Base-by-base conservation (phyloP, 2,329 filamentous ascomycete genomes). In the Waltergamsia citrina region DNA sequence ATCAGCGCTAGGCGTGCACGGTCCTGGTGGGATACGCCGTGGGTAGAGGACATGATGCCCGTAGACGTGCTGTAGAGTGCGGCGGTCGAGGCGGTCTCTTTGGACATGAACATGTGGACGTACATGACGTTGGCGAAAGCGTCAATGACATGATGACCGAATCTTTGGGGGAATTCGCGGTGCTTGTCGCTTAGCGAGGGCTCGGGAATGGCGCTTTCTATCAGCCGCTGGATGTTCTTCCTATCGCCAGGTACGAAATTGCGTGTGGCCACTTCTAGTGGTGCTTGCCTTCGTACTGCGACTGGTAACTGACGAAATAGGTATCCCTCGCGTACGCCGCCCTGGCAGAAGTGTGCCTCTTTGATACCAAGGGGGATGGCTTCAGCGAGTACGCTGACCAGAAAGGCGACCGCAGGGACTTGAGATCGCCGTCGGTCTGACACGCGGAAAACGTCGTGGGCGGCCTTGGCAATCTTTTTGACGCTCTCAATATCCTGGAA, bases 281-380 rank as follows among this genome's bases (percentile, higher is more conserved):
- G 78, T 36, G 73, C 58, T 38, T 76, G 61, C 2, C 56, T 56
- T 30, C 74, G 66, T 7, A 71, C 53, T 1, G 58, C 48, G 0
- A 55, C 44, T 0, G 61, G 41, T 7, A 84, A 62, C 26, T 59
- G 60, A 9, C 65, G 57, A 51, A 78, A 85, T 2, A 83, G 58
- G 36, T 70, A 70, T 0, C 80, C 80, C 56, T 84, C 80, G 20
- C 80, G 62, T 3, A 84, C 77, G 5, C 80, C 80, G 14, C 80
- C 80, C 48, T 85, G 80, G 40, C 77, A 81, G 57, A 85, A 85
- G 21, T 74, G 68, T 3, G 81, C 73, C 23, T 69, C 62, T 27
- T 68, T 67, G 40, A 82, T 72, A n/a, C 56, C 57, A 25, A 60
- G 57, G 1, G 78, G 78, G 9, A 83, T 59, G 3, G 74, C 71